Conservation (phyloP, 768 basidiomycete species). For the Rhizopogon vesiculosus region DNA sequence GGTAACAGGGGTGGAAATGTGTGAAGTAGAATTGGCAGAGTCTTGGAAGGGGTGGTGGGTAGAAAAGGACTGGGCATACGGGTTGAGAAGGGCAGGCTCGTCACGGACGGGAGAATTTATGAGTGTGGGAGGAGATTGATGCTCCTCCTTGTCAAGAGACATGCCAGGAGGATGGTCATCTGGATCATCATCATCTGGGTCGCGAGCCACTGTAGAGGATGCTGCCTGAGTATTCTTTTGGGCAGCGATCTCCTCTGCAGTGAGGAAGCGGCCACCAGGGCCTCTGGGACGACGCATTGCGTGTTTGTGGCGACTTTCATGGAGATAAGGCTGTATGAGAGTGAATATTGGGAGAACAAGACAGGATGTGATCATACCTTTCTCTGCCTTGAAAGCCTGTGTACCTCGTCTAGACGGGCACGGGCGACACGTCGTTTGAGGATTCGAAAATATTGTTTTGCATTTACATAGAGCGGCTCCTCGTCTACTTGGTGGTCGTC, state of each 20-base stretch:
- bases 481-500: slow-evolving; percentile 65
- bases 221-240: slow-evolving; percentile 47
- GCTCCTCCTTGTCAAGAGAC: slow-evolving; percentile 12
- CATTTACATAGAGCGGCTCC: slow-evolving; percentile 98
- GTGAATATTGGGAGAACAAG: slow-evolving; percentile 1
- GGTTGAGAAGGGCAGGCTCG: slow-evolving; percentile 15
- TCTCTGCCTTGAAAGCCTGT: slow-evolving; percentile 85
- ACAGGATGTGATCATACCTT: slow-evolving; percentile 51
- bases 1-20: slow-evolving; percentile 13
- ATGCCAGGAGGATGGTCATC: slow-evolving; percentile 7
- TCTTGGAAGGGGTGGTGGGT: slow-evolving; percentile 17
- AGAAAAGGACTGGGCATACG: slow-evolving; percentile 17
- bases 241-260: slow-evolving; percentile 90
- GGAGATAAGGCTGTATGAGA: slow-evolving; percentile 81
- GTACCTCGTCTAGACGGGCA: slow-evolving; percentile 89
- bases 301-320: slow-evolving; percentile 97
- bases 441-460: slow-evolving; percentile 98
- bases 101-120: slow-evolving; percentile 14
- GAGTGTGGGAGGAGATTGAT: slow-evolving; percentile 14
- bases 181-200: slow-evolving; percentile 37
- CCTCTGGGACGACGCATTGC: slow-evolving; percentile 97
- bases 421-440: slow-evolving; percentile 91
- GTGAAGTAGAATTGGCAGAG: slow-evolving; percentile 9
- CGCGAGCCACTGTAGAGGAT: slow-evolving; percentile 35
- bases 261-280: slow-evolving; percentile 96